Evolutionary conservation across 2,329 filamentous ascomycete species (phyloP), one percentile per base, ranked within the genome.

Genomic region (Aureobasidium subglaciale): DNA sequence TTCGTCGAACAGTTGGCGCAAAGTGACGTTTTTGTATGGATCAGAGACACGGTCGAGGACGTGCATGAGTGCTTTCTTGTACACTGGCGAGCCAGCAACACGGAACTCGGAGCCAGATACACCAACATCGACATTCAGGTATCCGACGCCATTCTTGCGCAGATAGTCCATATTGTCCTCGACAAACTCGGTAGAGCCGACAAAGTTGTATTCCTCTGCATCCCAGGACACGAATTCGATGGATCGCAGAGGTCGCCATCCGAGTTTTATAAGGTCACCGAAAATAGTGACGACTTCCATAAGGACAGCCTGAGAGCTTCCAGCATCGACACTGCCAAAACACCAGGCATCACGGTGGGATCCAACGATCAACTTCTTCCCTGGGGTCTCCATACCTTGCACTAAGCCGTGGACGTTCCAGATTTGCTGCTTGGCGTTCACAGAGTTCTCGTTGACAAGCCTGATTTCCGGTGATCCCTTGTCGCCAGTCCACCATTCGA

Each of bases 211-310:
- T 70, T 92, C 90, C 63, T 86, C 86, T 4, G 83, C 93, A 69
- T 99, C 93, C 93, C 93, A 99, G 30, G 89, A 96, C 66, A 91
- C 90, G 70, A 99, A 97, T 68, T 95, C 88, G 61, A 99, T 95
- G 3, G 90, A 95, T n/a, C 93, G 86, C 15, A 95, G 77, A 1
- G 93, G 93, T 24, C 88, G 81, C 93, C 93, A 99, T 53, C 91
- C 92, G 56, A 84, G 81, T 15, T 78, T 71, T 20, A 85, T 77
- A 15, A 97, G 79, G 60, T 89, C 83, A 37, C 90, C 90, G 64
- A 99, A 88, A 46, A 96, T 84, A 41, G 87, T 84, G 20, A 88
- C 85, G 57, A 97, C 78, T 73, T 99, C 93, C 54, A 97, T 79
- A 79, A 99, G 86, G 37, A 97, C 80, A 5, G 92, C 92, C 0